Evolutionary conservation across 176 grass and related monocot species (phyloP).

Genomic region (Bothriochloa decipiens): DNA sequence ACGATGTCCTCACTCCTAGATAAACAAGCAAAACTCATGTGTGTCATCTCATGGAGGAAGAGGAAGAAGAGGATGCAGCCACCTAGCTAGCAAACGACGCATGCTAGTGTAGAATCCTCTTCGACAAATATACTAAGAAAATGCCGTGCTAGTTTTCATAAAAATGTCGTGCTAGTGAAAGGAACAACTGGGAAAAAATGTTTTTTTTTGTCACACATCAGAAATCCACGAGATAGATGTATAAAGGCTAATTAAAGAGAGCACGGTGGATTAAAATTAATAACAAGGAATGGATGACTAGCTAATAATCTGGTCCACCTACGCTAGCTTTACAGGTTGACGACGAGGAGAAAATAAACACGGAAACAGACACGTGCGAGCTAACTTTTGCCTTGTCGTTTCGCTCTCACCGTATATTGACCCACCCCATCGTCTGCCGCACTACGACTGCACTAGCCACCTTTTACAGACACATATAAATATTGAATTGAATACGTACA

Average conservation of each 20-base stretch:
- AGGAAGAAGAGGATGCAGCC: no score
- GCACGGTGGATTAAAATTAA: not conserved
- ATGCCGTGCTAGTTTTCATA: no score
- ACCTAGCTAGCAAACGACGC: no score
- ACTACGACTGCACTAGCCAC: not conserved
- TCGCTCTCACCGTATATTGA: slow-evolving; percentile 18
- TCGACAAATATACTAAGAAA: no score
- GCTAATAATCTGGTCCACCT: not conserved
- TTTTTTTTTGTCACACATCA: not conserved
- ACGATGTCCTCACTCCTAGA: no score
- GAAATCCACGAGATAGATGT: not conserved
- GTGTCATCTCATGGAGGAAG: no score
- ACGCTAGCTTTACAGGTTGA: not conserved
- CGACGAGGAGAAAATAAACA: not conserved
- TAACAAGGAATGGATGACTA: not conserved
- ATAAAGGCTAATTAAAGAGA: not conserved
- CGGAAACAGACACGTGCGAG: slow-evolving; percentile 34
- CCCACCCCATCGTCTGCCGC: not conserved
- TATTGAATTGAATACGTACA: not conserved
- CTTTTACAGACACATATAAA: not conserved
- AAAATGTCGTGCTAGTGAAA: slow-evolving; percentile 1
- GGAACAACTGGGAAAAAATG: not conserved
- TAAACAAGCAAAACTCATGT: no score
- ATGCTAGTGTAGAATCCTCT: no score
- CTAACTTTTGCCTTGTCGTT: slow-evolving; percentile 9